Base-by-base conservation (phyloP, 139 green algal genomes). In the Diplosphaera chodatii region DNA sequence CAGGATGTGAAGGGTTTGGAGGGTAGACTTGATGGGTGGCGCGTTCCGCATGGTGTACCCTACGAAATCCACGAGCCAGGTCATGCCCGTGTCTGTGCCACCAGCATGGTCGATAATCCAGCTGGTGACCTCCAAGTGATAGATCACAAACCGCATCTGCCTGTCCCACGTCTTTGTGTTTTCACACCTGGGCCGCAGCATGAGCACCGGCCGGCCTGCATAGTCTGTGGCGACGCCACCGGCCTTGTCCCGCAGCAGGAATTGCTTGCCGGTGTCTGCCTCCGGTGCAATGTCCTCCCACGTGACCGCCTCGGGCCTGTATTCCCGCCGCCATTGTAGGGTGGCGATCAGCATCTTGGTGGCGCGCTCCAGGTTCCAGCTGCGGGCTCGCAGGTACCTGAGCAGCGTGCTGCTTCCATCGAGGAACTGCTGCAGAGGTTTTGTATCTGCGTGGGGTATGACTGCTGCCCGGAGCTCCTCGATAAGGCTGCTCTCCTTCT, bases 141-240 rank as follows among this genome's bases (percentile, higher is more conserved):
- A 96, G 32, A 95, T 86, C n/a, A 96, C 82, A 65, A 82, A 91
- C 55, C 83, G 82, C 28, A 95, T 76, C 64, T 90, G 84, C 55
- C 68, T 55, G 18, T 25, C 16, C 48, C 13, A n/a, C n/a, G 48
- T 70, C 32, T 80, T 80, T 2, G 77, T 86, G 77, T 89, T 89
- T 68, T 91, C 74, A 16, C 63, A 92, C 84, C 89, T 82, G 1
- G 90, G 90, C 1, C 89, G 78, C 84, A 96, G 92, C 18, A 93
- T 55, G 4, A 96, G 83, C 21, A 95, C 81, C 8, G 85, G 86
- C 2, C 90, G 75, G 0, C 86, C 85, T 21, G 48, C 48, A 18
- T 25, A 25, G 16, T 59, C 48, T 25, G 10, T 59, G 16, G 48
- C 48, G 13, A 59, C 48, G 48, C 16, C 16, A 18, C 48, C 48